Conservation (phyloP, 2,329 filamentous ascomycete species). For the Grosmannia penicillata region DNA sequence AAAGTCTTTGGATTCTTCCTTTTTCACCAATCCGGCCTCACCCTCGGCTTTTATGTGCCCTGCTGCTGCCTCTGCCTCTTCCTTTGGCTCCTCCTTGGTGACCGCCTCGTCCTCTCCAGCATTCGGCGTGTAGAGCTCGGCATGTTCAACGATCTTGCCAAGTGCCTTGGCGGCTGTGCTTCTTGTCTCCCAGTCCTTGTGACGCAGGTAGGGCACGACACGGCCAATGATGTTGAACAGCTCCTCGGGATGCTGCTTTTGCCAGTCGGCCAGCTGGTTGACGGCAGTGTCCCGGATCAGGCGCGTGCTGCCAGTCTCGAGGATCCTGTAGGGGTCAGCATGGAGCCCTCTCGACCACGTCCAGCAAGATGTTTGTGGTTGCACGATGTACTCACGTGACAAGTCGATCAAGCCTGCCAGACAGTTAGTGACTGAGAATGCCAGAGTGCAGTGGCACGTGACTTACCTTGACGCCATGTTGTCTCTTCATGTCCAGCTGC, state of each 20-base stretch:
- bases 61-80: constrained; percentile 2
- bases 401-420: constrained; percentile 58
- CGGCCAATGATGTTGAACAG: constrained; percentile 87
- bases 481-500: constrained; percentile 21
- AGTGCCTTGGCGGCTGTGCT: constrained; percentile 88
- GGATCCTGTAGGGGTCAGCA: constrained; percentile 42
- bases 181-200: constrained; percentile 94
- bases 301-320: constrained; percentile 93
- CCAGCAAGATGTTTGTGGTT: background rate
- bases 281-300: constrained; percentile 95
- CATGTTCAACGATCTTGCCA: constrained; percentile 84
- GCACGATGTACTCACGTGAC: constrained; percentile 59
- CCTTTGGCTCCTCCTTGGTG: constrained; percentile 26
- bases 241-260: constrained; percentile 95
- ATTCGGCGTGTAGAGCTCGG: constrained; percentile 79
- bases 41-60: constrained; percentile 4
- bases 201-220: constrained; percentile 87
- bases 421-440: constrained; percentile 14
- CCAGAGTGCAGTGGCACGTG: background rate
- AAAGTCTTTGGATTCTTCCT: constrained; percentile 42
- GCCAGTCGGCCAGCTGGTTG: constrained; percentile 91
- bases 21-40: constrained; percentile 28
- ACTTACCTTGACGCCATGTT: constrained; percentile 43
- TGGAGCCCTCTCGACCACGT: background rate
- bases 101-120: constrained; percentile 45